Evolutionary conservation across 768 basidiomycete genomes (phyloP), one percentile per base, ranked within the genome.

Genomic region (Leccinum aurantiacum): DNA sequence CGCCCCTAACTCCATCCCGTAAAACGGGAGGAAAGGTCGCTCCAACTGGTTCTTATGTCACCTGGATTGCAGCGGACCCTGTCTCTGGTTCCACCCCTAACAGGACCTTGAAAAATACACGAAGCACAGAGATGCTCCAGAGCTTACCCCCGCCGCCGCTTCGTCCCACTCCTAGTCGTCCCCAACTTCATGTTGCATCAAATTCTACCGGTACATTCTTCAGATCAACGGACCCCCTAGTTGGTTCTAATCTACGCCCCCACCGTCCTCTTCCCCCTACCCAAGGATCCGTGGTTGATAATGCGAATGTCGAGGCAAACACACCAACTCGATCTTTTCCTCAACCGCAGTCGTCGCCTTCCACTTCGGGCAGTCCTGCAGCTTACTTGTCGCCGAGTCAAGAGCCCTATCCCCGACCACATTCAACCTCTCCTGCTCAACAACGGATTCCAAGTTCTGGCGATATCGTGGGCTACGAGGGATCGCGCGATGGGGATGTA

Each of bases 401-500:
- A 54, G 88, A 90, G 1, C 84, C 86, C 2, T 82, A 80, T 66
- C 80, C 83, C 19, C 81, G 88, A 38, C 85, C 89, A 2, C 84
- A 80, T 53, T 89, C 89, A 33, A 85, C 87, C 17, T 75, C 72
- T 46, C 72, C 72, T 33, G 73, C 71, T 35, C 73, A 74, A 50
- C 74, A 67, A 13, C 74, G 74, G 13, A 67, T 71, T 48, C 65
- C 71, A 37, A 56, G 49, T 48, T 50, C 62, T 8, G 62, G 54
- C 14, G 72, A 75, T 5, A 6, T 33, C 17, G 24, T 56, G 3
- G 19, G 54, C n/a, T 60, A 65, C 7, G 72, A 75, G 29, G 19
- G 22, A 31, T 47, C 60, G 37, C 74, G 71, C 15, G 74, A 75
- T 37, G 68, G 62, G 49, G 74, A 75, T 3, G 35, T n/a, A 33